A percentile compares a stretch with the other conserved stretches of the same genome.
Evolutionary conservation across 805 yeast genomes (phyloP).

Genomic region (Hemisphaericaspora nanyangensis): DNA sequence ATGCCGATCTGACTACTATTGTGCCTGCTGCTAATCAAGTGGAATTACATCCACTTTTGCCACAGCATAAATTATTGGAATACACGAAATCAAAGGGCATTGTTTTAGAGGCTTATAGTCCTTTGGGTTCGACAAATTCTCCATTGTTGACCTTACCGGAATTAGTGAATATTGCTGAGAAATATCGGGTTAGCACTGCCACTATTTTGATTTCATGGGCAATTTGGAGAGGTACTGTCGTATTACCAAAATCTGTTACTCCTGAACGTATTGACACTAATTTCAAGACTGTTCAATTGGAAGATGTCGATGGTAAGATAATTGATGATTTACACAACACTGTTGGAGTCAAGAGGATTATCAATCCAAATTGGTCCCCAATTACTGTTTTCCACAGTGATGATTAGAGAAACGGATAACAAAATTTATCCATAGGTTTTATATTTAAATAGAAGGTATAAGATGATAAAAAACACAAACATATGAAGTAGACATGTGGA

Average conservation of each 20-base stretch:
- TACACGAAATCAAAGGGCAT: constrained; percentile 30
- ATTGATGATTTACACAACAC: constrained; percentile 22
- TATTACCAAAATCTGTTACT: constrained; percentile 37
- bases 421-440: no score
- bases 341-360: constrained; percentile 29
- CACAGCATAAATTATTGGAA: constrained; percentile 51
- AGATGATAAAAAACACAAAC: no score
- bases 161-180: constrained; percentile 42
- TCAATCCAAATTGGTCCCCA: constrained; percentile 32
- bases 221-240: constrained; percentile 50
- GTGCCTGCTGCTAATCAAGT: constrained; percentile 74
- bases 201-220: constrained; percentile 58
- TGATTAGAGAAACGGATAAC: constrained; percentile 3
- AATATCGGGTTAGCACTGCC: constrained; percentile 43
- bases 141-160: constrained; percentile 47
- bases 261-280: constrained; percentile 29
- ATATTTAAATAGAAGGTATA: no score
- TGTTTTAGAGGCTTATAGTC: constrained; percentile 68
- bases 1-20: constrained; percentile 41
- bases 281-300: constrained; percentile 28
- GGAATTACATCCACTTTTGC: constrained; percentile 53
- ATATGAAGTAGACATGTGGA: no score
- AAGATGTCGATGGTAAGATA: constrained; percentile 32
- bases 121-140: constrained; percentile 61
- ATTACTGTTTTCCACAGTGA: constrained; percentile 7